phyloP scores from a whole-genome alignment of 148 eudicot genomes.

The Cornus florida region DNA sequence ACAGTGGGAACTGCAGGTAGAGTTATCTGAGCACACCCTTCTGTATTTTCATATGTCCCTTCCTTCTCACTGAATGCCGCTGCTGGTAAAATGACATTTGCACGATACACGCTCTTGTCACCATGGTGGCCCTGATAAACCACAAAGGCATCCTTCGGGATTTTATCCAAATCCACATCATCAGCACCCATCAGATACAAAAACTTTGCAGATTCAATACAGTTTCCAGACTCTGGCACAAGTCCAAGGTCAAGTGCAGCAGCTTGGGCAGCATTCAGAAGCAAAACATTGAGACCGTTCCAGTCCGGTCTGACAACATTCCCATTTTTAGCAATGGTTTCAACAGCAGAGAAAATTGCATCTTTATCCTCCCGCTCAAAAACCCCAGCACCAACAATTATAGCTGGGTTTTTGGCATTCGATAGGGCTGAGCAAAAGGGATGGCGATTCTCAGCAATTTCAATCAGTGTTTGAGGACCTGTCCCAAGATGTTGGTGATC shows the following conservation, averaged over 20 bases:
- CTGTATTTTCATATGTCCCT: conserved; percentile 85
- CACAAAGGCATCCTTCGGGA: conserved; percentile 83
- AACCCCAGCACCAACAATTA: conserved; percentile 83
- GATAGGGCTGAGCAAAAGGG: conserved; percentile 58
- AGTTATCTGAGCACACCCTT: conserved; percentile 83
- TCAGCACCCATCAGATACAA: conserved; percentile 95
- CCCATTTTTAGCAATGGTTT: conserved; percentile 58
- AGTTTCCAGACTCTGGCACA: conserved; percentile 72
- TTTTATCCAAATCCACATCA: conserved; percentile 69
- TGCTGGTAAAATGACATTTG: conserved; percentile 86
- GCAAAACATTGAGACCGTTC: conserved; percentile 84
- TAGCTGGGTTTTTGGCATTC: conserved; percentile 83
- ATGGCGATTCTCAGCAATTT: conserved; percentile 79
- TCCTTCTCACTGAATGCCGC: conserved; percentile 92
- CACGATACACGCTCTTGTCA: conserved; percentile 82
- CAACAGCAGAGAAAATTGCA: conserved; percentile 67
- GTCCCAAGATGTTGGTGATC: conserved; percentile 78
- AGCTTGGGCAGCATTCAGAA: conserved; percentile 94
- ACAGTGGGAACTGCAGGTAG: conserved; percentile 94
- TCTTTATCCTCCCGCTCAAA: conserved; percentile 82
- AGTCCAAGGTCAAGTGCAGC: conserved; percentile 92
- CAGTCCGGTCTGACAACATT: conserved; percentile 81
- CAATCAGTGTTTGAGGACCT: conserved; percentile 65
- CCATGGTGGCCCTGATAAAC: conserved; percentile 99
- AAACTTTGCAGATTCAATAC: conserved; percentile 79